These are phyloP conservation scores for Rhexocercosporidium sp. DNA, from an alignment of 2,329 filamentous ascomycete genomes.

Conservation along the genomic window DNA sequence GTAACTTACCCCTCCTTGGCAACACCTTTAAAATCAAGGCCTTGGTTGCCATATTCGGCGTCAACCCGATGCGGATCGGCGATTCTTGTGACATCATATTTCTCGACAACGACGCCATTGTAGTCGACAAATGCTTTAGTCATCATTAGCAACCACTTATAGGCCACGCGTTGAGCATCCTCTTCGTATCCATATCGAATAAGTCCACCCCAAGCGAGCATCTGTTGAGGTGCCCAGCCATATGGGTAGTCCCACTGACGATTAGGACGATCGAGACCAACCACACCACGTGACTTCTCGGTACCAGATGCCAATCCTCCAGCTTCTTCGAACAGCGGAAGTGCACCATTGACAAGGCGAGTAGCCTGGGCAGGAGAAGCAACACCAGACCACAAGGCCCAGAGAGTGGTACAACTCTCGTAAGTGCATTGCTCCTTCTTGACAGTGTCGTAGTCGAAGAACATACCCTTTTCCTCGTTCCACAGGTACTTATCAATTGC, in stretches of 20 bases:
- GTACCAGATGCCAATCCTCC: slow-evolving; percentile 91
- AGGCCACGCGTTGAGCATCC: slow-evolving; percentile 86
- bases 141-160: slow-evolving; percentile 98
- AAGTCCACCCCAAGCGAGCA: slow-evolving; percentile 94
- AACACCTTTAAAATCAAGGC: slow-evolving; percentile 92
- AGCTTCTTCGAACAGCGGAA: slow-evolving; percentile 86
- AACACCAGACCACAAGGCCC: slow-evolving; percentile 95
- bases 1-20: slow-evolving; percentile 87
- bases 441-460: slow-evolving; percentile 93
- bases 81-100: slow-evolving; percentile 93
- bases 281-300: slow-evolving; percentile 80
- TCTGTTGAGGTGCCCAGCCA: slow-evolving; percentile 98
- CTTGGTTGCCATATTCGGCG: slow-evolving; percentile 98
- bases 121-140: slow-evolving; percentile 98
- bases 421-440: slow-evolving; percentile 82
- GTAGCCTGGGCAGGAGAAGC: slow-evolving; percentile 87
- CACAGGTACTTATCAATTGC: slow-evolving; percentile 93
- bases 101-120: slow-evolving; percentile 97
- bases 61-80: slow-evolving; percentile 93
- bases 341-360: slow-evolving; percentile 76
- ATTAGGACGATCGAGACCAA: slow-evolving; percentile 85
- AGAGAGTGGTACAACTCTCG: slow-evolving; percentile 93
- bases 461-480: slow-evolving; percentile 92
- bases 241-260: slow-evolving; percentile 99
- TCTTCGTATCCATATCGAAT: slow-evolving; percentile 90